A percentile compares a stretch with the other conserved stretches of the same genome.
These are phyloP conservation scores for Gossypium gossypioides DNA, from an alignment of 441 rosid genomes.

Conservation along the genomic window DNA sequence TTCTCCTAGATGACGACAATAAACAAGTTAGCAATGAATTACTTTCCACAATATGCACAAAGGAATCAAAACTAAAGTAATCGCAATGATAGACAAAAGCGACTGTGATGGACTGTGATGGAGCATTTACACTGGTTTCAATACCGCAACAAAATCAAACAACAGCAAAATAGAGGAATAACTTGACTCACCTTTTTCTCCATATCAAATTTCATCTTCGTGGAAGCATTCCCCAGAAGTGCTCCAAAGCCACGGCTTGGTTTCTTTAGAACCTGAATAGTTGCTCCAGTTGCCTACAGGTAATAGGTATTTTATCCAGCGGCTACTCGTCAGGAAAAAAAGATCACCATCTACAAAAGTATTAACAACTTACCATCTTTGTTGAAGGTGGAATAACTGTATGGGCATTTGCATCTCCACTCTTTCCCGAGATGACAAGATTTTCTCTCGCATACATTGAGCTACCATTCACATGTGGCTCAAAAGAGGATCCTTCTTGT, in stretches of 20 bases:
- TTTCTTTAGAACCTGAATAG: constrained; percentile 48
- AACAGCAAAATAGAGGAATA: neutral
- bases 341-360: neutral
- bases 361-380: constrained; percentile 27
- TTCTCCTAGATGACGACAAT: constrained; percentile 30
- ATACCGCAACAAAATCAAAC: neutral
- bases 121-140: neutral
- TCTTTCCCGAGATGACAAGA: constrained; percentile 17
- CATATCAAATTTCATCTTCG: constrained; percentile 38
- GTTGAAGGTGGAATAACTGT: constrained; percentile 26
- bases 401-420: constrained; percentile 17
- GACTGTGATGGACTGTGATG: neutral
- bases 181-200: constrained; percentile 35
- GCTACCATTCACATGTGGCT: constrained; percentile 17
- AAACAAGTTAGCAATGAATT: neutral
- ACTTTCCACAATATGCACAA: neutral
- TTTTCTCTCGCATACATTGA: constrained; percentile 11
- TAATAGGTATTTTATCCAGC: constrained; percentile 17
- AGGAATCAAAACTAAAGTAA: neutral
- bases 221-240: constrained; percentile 33
- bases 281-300: constrained; percentile 42
- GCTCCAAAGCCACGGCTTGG: constrained; percentile 54
- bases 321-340: neutral
- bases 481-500: constrained; percentile 11
- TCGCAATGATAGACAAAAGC: neutral